Evolutionary conservation across 108 stramenopile genomes (phyloP).

Genomic region (Cyclotella baltica): DNA sequence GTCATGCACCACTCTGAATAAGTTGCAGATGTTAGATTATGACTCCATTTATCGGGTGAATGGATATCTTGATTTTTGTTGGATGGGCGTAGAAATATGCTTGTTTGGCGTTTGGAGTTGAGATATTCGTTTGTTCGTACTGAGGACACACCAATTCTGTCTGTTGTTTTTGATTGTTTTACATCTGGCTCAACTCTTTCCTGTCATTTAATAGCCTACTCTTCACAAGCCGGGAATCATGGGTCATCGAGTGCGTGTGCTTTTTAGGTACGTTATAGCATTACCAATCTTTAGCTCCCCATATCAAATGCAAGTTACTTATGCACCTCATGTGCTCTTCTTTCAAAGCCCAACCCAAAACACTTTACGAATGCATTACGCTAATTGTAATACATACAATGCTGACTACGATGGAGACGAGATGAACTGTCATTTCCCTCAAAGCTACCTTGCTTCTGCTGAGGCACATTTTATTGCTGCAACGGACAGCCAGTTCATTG

Average conservation of each 20-base stretch:
- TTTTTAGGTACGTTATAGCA: slow-evolving; percentile 65
- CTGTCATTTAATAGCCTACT: slow-evolving; percentile 83
- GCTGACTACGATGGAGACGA: slow-evolving; percentile 99
- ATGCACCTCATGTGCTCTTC: too few relatives aligned
- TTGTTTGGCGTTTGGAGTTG: slow-evolving; percentile 31
- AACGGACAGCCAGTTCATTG: slow-evolving; percentile 96
- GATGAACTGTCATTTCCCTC: slow-evolving; percentile 99
- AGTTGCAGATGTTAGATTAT: slow-evolving; percentile 81
- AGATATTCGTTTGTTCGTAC: slow-evolving; percentile 52
- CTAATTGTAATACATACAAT: slow-evolving; percentile 99
- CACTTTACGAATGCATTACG: slow-evolving; percentile 99
- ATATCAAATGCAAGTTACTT: too few relatives aligned
- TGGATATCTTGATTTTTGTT: slow-evolving; percentile 26
- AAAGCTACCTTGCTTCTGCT: slow-evolving; percentile 94
- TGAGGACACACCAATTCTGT: slow-evolving; percentile 50
- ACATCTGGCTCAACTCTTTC: slow-evolving; percentile 12
- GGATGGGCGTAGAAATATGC: slow-evolving; percentile 75
- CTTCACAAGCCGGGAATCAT: slow-evolving; percentile 99
- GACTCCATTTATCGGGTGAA: slow-evolving; percentile 63
- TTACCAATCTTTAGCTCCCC: too few relatives aligned
- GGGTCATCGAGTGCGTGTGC: slow-evolving; percentile 97
- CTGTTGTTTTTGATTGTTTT: slow-evolving; percentile 5
- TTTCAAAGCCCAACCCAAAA: slow-evolving; percentile 91
- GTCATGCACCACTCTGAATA: slow-evolving; percentile 95
- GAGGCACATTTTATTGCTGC: slow-evolving; percentile 93